Percentiles rank a stretch among this genome's conserved stretches.
Evolutionary conservation across 2,329 filamentous ascomycete genomes (phyloP).

Genomic region (Ophiosphaerella herpotricha): DNA sequence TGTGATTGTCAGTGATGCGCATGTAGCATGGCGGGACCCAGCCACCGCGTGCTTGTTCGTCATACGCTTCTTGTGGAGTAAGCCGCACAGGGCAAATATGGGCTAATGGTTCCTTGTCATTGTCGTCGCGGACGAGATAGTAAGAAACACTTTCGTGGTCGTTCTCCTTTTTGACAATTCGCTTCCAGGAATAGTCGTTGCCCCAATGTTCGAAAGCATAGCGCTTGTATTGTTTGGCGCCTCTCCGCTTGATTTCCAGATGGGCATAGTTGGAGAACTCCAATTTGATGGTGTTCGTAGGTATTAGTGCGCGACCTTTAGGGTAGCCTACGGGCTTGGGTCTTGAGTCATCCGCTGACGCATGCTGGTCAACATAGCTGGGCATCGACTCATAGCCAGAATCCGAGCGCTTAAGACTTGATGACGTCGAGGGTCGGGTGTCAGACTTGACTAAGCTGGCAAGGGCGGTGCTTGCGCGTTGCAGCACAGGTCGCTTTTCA

Average conservation of each 20-base stretch:
- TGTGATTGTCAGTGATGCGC: slow-evolving; percentile 78
- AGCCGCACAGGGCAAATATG: slow-evolving; percentile 83
- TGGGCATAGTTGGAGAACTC: slow-evolving; percentile 98
- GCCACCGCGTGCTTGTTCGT: slow-evolving; percentile 77
- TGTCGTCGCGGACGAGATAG: slow-evolving; percentile 74
- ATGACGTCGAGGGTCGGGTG: slow-evolving; percentile 48
- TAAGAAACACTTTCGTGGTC: slow-evolving; percentile 70
- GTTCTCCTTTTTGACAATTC: slow-evolving; percentile 67
- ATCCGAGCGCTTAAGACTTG: slow-evolving; percentile 59
- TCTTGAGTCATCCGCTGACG: slow-evolving; percentile 24
- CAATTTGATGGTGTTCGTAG: slow-evolving; percentile 81
- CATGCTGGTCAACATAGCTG: slow-evolving; percentile 20
- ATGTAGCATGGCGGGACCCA: slow-evolving; percentile 91
- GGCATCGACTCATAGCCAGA: slow-evolving; percentile 62
- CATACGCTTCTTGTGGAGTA: slow-evolving; percentile 69
- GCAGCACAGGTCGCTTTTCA: slow-evolving; percentile 57
- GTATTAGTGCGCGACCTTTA: slow-evolving; percentile 50
- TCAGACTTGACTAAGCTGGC: slow-evolving; percentile 62
- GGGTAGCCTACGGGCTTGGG: slow-evolving; percentile 41
- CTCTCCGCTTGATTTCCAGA: slow-evolving; percentile 76
- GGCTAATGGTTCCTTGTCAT: slow-evolving; percentile 67
- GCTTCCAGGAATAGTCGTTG: slow-evolving; percentile 80
- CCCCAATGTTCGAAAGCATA: slow-evolving; percentile 98
- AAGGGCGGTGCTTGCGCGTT: slow-evolving; percentile 64
- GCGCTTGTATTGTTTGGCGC: slow-evolving; percentile 68